Percentiles rank a stretch among this genome's conserved stretches.
Evolutionary conservation across 1,139 yeast genomes (phyloP).

Genomic region (Debaryomyces coudertii): DNA sequence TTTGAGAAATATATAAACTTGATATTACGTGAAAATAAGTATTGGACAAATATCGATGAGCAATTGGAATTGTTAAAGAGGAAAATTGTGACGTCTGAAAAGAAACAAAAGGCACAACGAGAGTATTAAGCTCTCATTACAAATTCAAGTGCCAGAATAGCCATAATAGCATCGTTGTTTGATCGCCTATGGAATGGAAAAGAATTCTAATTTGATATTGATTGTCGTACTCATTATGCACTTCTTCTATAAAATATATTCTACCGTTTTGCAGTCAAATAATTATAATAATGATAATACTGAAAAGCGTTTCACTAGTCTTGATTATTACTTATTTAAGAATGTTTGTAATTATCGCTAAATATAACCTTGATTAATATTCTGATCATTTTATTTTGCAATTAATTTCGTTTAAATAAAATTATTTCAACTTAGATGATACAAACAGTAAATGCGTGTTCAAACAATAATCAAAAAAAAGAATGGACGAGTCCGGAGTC

Average conservation of each 20-base stretch:
- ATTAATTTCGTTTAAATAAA: too few species aligned
- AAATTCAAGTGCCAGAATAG: background rate
- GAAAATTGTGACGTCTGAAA: constrained; percentile 15
- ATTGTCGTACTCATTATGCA: background rate
- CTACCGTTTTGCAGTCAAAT: background rate
- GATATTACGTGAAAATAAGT: constrained; percentile 27
- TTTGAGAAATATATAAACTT: constrained; percentile 30
- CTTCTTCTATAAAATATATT: background rate
- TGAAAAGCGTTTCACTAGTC: background rate
- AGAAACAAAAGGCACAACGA: constrained; percentile 2
- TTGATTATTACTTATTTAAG: background rate
- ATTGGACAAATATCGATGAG: constrained; percentile 28
- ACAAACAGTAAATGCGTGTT: background rate
- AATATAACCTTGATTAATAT: too few species aligned
- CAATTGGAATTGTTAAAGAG: constrained; percentile 17
- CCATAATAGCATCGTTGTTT: background rate
- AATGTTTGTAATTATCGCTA: too few species aligned
- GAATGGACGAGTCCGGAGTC: constrained; percentile 84
- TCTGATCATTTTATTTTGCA: too few species aligned
- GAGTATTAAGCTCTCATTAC: constrained; percentile 12
- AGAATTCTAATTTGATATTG: background rate
- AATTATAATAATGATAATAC: background rate
- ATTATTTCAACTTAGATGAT: background rate
- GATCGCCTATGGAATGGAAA: background rate
- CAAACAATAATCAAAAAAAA: too few species aligned